These are phyloP conservation scores for Ilex aquifolium DNA, from an alignment of 257 asterid species.

Conservation along the genomic window DNA sequence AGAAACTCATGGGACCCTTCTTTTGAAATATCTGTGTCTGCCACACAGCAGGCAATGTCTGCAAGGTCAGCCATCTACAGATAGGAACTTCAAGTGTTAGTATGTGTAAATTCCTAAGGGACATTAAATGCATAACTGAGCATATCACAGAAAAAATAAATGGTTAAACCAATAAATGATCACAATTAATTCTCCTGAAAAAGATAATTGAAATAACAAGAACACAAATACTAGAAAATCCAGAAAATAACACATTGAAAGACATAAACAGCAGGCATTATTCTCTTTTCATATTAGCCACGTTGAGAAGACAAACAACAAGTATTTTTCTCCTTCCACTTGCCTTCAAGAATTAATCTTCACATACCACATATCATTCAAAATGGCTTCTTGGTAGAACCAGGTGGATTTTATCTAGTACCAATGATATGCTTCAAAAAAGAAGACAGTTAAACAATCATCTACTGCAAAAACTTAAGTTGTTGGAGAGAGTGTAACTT, in stretches of 20 bases:
- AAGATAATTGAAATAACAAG: not conserved
- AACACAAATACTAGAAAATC: not conserved
- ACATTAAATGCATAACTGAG: not conserved
- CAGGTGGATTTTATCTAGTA: too few species aligned
- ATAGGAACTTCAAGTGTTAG: constrained; percentile 22
- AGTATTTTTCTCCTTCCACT: not conserved
- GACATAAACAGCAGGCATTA: not conserved
- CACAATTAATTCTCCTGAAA: too few species aligned
- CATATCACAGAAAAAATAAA: too few species aligned
- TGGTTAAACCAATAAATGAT: too few species aligned
- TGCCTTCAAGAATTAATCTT: not conserved
- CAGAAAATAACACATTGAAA: not conserved
- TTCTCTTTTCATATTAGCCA: not conserved
- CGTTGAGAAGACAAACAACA: not conserved
- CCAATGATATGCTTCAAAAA: too few species aligned
- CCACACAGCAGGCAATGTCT: constrained; percentile 82
- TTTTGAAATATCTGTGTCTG: constrained; percentile 59
- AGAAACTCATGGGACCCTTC: constrained; percentile 71
- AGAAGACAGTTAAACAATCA: too few species aligned
- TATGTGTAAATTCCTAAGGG: not conserved
- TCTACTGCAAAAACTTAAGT: too few species aligned
- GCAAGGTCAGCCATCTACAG: constrained; percentile 78
- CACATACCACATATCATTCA: too few species aligned
- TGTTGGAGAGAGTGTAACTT: too few species aligned
- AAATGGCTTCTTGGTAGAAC: too few species aligned